These are phyloP conservation scores for Tolypocladium tropicale DNA, from an alignment of 2,329 filamentous ascomycete genomes.

Conservation along the genomic window DNA sequence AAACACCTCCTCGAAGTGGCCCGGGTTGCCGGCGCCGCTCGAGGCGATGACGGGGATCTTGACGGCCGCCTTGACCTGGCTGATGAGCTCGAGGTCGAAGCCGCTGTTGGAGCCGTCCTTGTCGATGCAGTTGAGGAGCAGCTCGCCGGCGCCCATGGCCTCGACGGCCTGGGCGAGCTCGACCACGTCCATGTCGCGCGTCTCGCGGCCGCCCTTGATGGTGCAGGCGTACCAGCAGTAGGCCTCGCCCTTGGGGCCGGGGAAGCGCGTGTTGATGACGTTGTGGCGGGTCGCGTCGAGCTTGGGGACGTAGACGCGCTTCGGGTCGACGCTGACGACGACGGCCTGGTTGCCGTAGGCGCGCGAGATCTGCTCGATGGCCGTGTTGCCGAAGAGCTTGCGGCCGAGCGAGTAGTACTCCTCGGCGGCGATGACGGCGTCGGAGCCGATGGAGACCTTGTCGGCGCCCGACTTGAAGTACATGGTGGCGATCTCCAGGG, in stretches of 20 bases:
- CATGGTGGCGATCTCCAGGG: constrained; percentile 86
- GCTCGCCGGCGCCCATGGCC: constrained; percentile 90
- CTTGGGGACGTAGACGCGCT: constrained; percentile 75
- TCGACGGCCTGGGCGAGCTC: constrained; percentile 84
- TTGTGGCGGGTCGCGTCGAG: constrained; percentile 60
- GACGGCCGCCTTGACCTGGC: constrained; percentile 76
- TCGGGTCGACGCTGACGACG: constrained; percentile 90
- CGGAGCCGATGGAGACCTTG: constrained; percentile 93
- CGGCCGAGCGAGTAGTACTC: constrained; percentile 68
- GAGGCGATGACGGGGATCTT: constrained; percentile 92
- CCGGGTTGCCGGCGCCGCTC: constrained; percentile 80
- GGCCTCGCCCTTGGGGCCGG: constrained; percentile 65
- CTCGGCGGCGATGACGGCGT: constrained; percentile 87
- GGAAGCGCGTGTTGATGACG: constrained; percentile 58
- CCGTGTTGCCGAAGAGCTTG: constrained; percentile 67
- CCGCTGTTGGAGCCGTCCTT: constrained; percentile 90
- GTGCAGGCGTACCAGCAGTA: constrained; percentile 98
- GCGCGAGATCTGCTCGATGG: constrained; percentile 87
- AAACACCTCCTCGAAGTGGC: constrained; percentile 88
- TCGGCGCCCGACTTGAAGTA: constrained; percentile 97
- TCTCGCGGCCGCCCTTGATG: constrained; percentile 88
- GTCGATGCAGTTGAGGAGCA: constrained; percentile 95
- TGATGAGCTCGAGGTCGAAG: constrained; percentile 87
- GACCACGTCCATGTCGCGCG: constrained; percentile 84
- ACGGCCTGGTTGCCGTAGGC: constrained; percentile 97